Evolutionary conservation across 306 rosid genomes (phyloP), one percentile per base, ranked within the genome.

Genomic region (Medicago lupulina): DNA sequence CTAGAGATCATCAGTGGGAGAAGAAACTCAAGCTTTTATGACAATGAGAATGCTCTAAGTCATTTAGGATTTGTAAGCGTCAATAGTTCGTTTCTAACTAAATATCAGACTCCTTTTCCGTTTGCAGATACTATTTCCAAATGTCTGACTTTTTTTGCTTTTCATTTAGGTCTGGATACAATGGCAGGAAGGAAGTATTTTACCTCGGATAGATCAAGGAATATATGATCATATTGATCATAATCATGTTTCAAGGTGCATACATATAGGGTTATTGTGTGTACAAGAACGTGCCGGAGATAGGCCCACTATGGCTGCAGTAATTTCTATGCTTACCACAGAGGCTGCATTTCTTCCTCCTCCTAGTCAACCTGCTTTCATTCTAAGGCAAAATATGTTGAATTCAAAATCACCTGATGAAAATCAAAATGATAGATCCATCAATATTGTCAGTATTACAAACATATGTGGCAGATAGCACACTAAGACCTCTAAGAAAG

Each of bases 11-110:
- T 21, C 1, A 21, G 23, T 21, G 23, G 23, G 23, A 21, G 23
- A 21, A 21, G 86, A 28, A 83, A 70, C 72, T 70, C 83, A 8
- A 79, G 75, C 16, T 75, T 70, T 38, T 70, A 25, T 38, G 72
- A 83, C 0, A 8, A 14, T 23, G 81, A 79, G 0, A 6, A 38
- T 41, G 10, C 14, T 36, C 61, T 54, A 1, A 79, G 18, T 60
- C 86, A 78, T 21, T 4, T 23, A 14, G 85, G 85, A 73, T 21
- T 17, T 67, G 85, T 82, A 77, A 65, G 80, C 38, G 6, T 61
- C 6, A 14, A 7, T 21, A 21, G 23, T 21, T 21, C 23, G 23
- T 21, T 21, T 21, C 23, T 21, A 1, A 21, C 23, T 21, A 21
- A 21, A 21, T 21, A 21, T 21, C n/a, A 7, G 13, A 3, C 16